A percentile compares a stretch with the other conserved stretches of the same genome.
phyloP scores from a whole-genome alignment of 257 asterid genomes.

The Forsythia viridissima region DNA sequence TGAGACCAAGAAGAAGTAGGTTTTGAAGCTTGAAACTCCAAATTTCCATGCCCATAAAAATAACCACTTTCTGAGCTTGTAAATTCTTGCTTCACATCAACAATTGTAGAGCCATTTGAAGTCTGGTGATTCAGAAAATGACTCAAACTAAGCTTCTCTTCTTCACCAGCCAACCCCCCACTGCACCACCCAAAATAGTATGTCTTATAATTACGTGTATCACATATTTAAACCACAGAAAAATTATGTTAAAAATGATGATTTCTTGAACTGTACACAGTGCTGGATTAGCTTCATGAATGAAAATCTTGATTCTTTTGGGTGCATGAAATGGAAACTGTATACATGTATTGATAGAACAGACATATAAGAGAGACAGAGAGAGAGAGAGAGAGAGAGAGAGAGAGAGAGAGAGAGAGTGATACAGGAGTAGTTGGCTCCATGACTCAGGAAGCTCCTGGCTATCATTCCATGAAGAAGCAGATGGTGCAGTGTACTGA shows the following conservation, averaged over 20 bases:
- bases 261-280: background rate
- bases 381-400: conserved; percentile 1
- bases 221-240: background rate
- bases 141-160: conserved; percentile 36
- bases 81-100: conserved; percentile 33
- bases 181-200: conserved; percentile 28
- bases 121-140: conserved; percentile 35
- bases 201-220: no score
- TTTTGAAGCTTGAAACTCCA: conserved; percentile 32
- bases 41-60: conserved; percentile 28
- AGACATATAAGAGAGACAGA: background rate
- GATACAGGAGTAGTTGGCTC: conserved; percentile 72
- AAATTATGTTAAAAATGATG: background rate
- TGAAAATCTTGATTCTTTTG: background rate
- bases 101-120: conserved; percentile 6
- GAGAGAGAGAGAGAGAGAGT: background rate
- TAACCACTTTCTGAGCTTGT: conserved; percentile 12
- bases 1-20: conserved; percentile 37
- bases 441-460: conserved; percentile 65
- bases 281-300: background rate
- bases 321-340: conserved; percentile 5
- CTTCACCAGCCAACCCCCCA: conserved; percentile 65
- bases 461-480: conserved; percentile 46
- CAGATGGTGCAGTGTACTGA: conserved; percentile 24
- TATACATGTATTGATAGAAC: background rate